phyloP scores from a whole-genome alignment of 257 asterid genomes.

The Solanum stenotomum region DNA sequence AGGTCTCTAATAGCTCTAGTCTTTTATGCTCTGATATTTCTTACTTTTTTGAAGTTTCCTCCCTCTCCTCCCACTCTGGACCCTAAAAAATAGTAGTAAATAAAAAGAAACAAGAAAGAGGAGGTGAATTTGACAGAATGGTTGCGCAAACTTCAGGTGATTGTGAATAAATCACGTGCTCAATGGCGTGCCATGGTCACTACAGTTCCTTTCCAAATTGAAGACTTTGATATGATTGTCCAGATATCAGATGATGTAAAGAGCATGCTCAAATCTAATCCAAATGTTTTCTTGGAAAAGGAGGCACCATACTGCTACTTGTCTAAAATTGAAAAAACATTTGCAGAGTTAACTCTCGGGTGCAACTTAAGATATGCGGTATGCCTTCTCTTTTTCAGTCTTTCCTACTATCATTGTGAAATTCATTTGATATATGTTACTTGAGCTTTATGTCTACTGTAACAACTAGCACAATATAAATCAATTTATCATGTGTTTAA shows the following conservation, averaged over 20 bases:
- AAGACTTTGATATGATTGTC: constrained; percentile 59
- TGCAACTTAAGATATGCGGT: constrained; percentile 75
- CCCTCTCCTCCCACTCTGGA: background rate
- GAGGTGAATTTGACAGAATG: background rate
- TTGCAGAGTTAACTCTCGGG: constrained; percentile 73
- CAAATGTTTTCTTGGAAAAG: constrained; percentile 64
- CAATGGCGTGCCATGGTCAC: constrained; percentile 47
- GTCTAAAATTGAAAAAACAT: constrained; percentile 60
- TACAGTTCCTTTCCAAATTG: constrained; percentile 52
- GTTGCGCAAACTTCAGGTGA: constrained; percentile 42
- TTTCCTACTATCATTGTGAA: background rate
- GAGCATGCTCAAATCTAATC: constrained; percentile 58
- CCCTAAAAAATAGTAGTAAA: background rate
- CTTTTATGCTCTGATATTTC: background rate
- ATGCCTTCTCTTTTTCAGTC: background rate
- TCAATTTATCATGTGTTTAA: background rate
- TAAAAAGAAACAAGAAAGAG: background rate
- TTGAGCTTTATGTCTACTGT: background rate
- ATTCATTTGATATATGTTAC: background rate
- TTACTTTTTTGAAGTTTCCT: background rate
- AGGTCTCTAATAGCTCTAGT: background rate
- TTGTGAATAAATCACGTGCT: constrained; percentile 90
- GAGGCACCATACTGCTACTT: constrained; percentile 85
- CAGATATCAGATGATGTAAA: constrained; percentile 65
- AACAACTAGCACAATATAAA: background rate